Percentiles rank a stretch among this genome's conserved stretches.
phyloP scores from a whole-genome alignment of 352 stramenopile species.

The Thalassiosira livingstoniorum region DNA sequence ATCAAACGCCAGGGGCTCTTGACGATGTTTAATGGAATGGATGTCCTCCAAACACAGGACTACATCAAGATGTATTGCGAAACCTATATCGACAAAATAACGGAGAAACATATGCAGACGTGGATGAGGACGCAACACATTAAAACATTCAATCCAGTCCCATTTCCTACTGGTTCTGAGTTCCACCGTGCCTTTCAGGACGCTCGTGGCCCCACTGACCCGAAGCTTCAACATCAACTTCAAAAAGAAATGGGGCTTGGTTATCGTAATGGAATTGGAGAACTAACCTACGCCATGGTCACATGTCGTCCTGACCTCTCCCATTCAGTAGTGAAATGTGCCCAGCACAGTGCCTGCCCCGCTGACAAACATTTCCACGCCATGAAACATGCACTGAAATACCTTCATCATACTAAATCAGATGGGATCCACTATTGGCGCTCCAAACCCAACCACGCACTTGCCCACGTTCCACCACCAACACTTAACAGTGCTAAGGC shows the following conservation, averaged over 20 bases:
- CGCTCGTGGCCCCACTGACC: background rate
- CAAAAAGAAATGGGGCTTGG: conserved; percentile 10
- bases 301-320: conserved; percentile 17
- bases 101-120: background rate
- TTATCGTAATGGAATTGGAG: conserved; percentile 8
- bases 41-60: conserved; percentile 1
- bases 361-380: conserved; percentile 39
- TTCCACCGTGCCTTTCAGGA: background rate
- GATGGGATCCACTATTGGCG: conserved; percentile 54
- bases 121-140: background rate
- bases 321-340: no score
- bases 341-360: conserved; percentile 29
- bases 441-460: conserved; percentile 6
- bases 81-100: background rate
- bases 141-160: background rate
- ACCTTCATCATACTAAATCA: conserved; percentile 20
- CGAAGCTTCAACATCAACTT: background rate
- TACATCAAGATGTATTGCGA: background rate
- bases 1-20: conserved; percentile 29
- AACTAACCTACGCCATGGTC: conserved; percentile 16
- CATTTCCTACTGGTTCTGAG: background rate
- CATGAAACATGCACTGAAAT: conserved; percentile 25
- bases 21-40: background rate
- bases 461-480: conserved; percentile 17
- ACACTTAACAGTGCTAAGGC: background rate